phyloP scores from a whole-genome alignment of 441 rosid genomes.

The Adansonia madagascariensis region DNA sequence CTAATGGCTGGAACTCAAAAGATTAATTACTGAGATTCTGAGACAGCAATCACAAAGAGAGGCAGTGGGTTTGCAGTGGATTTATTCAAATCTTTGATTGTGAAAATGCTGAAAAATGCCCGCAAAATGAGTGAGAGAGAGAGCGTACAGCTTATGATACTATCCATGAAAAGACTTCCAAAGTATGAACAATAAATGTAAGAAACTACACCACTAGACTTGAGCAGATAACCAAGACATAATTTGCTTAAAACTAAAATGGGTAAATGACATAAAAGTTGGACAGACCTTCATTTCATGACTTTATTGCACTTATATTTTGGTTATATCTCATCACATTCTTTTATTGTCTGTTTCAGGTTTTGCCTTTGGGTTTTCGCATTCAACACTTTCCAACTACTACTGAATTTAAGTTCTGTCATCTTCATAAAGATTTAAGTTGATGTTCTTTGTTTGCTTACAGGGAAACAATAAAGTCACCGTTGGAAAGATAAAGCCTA shows the following conservation, averaged over 20 bases:
- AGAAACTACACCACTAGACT: conserved; percentile 9
- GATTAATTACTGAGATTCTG: conserved; percentile 8
- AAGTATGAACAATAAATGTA: not conserved
- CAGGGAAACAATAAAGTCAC: conserved; percentile 64
- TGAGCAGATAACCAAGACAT: not conserved
- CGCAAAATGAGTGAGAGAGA: not conserved
- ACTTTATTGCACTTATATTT: not conserved
- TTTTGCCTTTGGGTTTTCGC: not conserved
- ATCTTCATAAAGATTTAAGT: conserved; percentile 14
- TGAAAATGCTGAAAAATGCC: conserved; percentile 11
- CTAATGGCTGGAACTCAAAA: not conserved
- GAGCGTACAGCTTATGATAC: not conserved
- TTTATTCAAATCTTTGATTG: not conserved
- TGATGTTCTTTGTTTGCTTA: conserved; percentile 28
- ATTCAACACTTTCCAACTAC: not conserved
- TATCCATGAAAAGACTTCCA: not conserved
- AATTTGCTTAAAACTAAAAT: conserved; percentile 19
- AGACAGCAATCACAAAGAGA: conserved; percentile 11
- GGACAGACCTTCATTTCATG: conserved; percentile 11
- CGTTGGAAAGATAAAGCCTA: conserved; percentile 71
- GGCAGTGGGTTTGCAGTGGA: not conserved
- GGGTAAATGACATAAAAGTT: not conserved
- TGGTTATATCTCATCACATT: not conserved
- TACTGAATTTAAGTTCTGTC: conserved; percentile 8
- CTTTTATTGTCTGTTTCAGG: conserved; percentile 20